Conservation (phyloP, 2,329 filamentous ascomycete species). For the Penicillium expansum region DNA sequence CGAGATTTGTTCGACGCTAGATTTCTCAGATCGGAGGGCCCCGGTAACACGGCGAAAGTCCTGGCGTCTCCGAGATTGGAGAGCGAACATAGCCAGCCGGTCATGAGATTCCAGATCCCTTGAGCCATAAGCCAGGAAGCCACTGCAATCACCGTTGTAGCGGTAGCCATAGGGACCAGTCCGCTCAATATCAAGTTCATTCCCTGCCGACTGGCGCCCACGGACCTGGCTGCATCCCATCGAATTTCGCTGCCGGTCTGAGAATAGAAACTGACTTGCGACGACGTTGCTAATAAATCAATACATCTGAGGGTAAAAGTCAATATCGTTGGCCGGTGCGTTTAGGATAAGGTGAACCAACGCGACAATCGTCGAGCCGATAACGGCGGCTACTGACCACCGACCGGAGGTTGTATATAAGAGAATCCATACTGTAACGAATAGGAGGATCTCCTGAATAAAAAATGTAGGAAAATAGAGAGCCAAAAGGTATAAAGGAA, state of each 20-base stretch:
- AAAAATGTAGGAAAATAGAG: constrained; percentile 33
- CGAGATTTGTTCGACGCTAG: constrained; percentile 5
- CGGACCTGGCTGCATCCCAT: constrained; percentile 30
- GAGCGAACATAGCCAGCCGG: constrained; percentile 23
- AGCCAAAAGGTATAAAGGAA: constrained; percentile 21
- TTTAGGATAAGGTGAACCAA: constrained; percentile 12
- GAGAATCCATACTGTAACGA: constrained; percentile 22
- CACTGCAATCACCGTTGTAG: constrained; percentile 18
- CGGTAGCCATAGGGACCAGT: constrained; percentile 23
- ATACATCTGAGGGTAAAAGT: constrained; percentile 14
- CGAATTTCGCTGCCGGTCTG: constrained; percentile 32
- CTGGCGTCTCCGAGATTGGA: constrained; percentile 15
- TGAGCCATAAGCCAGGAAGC: constrained; percentile 23
- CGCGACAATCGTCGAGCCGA: constrained; percentile 23
- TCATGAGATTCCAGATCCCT: constrained; percentile 23
- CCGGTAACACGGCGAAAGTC: constrained; percentile 13
- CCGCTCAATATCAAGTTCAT: constrained; percentile 31
- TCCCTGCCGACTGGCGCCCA: constrained; percentile 28
- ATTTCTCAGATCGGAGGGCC: constrained; percentile 12
- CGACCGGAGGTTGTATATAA: constrained; percentile 23
- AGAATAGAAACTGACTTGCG: constrained; percentile 33
- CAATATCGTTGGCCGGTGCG: background rate
- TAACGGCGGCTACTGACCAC: constrained; percentile 14
- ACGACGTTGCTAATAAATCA: constrained; percentile 24
- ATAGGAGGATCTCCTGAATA: constrained; percentile 26